Evolutionary conservation across 169 alveolate species (phyloP).

Genomic region (Plasmodium vinckei): DNA sequence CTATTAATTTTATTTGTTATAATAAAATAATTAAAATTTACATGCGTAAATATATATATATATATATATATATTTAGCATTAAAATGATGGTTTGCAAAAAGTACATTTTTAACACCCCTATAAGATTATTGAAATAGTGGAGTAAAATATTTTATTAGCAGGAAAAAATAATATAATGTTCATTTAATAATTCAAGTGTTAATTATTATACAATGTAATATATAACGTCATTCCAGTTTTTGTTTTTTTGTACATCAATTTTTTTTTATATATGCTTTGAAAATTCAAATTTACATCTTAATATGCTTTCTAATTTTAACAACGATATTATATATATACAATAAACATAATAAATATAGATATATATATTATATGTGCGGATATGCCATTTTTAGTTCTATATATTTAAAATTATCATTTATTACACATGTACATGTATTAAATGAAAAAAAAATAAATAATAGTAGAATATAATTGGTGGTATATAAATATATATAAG

Average conservation of each 20-base stretch:
- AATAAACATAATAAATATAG: neutral
- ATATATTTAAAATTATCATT: neutral
- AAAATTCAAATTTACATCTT: neutral
- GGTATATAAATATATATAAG: neutral
- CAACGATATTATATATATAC: neutral
- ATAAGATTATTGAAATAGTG: too few relatives aligned
- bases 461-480: neutral
- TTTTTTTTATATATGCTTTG: neutral
- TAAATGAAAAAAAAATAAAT: constrained; percentile 20
- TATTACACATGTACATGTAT: neutral
- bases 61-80: too few relatives aligned
- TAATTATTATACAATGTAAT: too few relatives aligned
- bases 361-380: constrained; percentile 4
- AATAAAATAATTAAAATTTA: neutral
- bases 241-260: too few relatives aligned
- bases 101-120: too few relatives aligned
- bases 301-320: neutral
- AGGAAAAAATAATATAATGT: too few relatives aligned
- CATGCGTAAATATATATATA: too few relatives aligned
- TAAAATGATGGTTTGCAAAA: too few relatives aligned
- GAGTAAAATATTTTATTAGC: too few relatives aligned
- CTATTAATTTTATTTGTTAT: neutral
- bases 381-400: neutral
- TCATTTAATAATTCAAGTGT: too few relatives aligned
- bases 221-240: too few relatives aligned